Conservation (phyloP, 495 filamentous ascomycete species). For the Acidiella bohemica region DNA sequence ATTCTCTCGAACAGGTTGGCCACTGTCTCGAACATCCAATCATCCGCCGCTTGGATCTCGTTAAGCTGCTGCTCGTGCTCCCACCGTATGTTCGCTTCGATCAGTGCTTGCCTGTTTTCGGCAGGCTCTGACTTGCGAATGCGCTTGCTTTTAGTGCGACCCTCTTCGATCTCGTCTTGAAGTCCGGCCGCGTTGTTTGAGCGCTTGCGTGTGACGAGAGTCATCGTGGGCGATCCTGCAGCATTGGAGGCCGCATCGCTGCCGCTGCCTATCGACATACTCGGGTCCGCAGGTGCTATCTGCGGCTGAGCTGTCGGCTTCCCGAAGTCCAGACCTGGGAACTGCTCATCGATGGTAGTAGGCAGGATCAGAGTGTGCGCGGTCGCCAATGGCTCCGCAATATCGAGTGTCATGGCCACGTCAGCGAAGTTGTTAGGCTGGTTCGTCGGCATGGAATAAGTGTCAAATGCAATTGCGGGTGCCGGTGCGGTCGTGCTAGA, state of each 20-base stretch:
- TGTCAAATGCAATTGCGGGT: conserved; percentile 19
- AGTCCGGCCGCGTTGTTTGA: conserved; percentile 51
- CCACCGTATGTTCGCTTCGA: conserved; percentile 33
- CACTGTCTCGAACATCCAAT: conserved; percentile 58
- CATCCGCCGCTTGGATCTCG: conserved; percentile 54
- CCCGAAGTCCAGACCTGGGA: conserved; percentile 17
- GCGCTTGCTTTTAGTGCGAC: conserved; percentile 67
- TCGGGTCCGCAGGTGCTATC: conserved; percentile 11
- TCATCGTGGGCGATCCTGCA: not conserved
- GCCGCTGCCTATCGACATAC: not conserved
- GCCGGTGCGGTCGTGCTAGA: conserved; percentile 28
- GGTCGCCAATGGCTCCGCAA: not conserved
- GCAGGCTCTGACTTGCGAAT: conserved; percentile 55
- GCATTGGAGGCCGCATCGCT: not conserved
- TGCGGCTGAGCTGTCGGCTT: conserved; percentile 13
- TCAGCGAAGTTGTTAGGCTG: not conserved
- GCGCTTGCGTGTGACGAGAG: conserved; percentile 40
- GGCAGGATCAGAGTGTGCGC: not conserved
- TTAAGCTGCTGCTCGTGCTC: conserved; percentile 59
- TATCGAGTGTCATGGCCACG: not conserved
- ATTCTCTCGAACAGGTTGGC: conserved; percentile 53
- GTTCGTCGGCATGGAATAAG: conserved; percentile 2
- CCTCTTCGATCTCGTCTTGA: conserved; percentile 39
- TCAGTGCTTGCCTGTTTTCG: conserved; percentile 11
- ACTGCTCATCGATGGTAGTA: conserved; percentile 9